These are phyloP conservation scores for Pyrenophora tritici-repentis DNA, from an alignment of 2,329 filamentous ascomycete genomes.

Conservation along the genomic window DNA sequence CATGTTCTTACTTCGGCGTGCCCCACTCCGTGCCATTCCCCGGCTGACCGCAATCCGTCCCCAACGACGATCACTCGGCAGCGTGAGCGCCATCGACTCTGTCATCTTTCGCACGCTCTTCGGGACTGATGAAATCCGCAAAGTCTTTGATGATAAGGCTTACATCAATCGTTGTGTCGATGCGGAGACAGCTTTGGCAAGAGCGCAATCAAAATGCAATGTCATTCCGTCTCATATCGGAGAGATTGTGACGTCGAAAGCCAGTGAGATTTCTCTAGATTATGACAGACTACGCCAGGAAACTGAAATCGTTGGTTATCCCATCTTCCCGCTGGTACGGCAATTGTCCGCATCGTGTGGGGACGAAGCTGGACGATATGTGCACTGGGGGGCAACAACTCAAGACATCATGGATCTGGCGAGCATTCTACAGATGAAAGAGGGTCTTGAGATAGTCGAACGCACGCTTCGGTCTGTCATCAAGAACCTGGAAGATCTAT, in stretches of 20 bases:
- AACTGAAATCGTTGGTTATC: constrained; percentile 61
- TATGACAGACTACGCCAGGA: constrained; percentile 51
- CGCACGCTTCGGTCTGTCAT: constrained; percentile 52
- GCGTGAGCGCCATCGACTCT: constrained; percentile 54
- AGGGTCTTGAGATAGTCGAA: constrained; percentile 56
- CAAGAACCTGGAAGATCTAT: constrained; percentile 50
- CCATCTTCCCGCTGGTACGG: constrained; percentile 57
- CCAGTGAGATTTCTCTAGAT: constrained; percentile 46
- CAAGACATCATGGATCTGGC: constrained; percentile 65
- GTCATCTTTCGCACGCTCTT: constrained; percentile 58
- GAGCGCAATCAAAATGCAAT: constrained; percentile 55
- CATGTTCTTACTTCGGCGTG: constrained; percentile 39
- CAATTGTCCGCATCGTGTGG: constrained; percentile 52
- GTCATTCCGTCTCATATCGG: constrained; percentile 54
- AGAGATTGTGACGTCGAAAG: constrained; percentile 39
- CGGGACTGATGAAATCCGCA: constrained; percentile 57
- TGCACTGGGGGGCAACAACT: constrained; percentile 65
- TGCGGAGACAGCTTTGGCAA: constrained; percentile 58
- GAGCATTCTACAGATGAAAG: constrained; percentile 58
- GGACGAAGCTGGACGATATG: constrained; percentile 51
- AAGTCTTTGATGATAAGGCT: constrained; percentile 57
- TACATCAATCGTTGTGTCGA: constrained; percentile 57
- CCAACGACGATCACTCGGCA: constrained; percentile 35
- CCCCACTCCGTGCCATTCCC: constrained; percentile 26
- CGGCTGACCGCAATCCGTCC: constrained; percentile 17